Evolutionary conservation across 257 asterid species (phyloP).

Genomic region (Penstemon davidsonii): DNA sequence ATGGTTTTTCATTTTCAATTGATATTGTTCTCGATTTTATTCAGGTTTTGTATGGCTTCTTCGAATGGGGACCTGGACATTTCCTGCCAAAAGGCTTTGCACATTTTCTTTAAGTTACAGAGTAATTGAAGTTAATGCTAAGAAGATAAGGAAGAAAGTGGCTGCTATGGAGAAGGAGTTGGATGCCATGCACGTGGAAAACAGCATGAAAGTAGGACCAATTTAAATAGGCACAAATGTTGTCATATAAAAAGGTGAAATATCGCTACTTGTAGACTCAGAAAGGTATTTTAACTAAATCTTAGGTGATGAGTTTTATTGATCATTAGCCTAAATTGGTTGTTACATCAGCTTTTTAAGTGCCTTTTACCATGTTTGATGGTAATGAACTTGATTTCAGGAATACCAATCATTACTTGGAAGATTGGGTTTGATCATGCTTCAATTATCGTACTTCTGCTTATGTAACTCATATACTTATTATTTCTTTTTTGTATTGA

Average conservation of each 20-base stretch:
- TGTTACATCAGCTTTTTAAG: background rate
- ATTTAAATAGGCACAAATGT: background rate
- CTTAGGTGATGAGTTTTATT: background rate
- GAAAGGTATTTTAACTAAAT: background rate
- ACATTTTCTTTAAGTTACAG: too few relatives aligned
- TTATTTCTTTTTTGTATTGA: conserved; percentile 11
- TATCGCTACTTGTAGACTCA: background rate
- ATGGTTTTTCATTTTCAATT: too few relatives aligned
- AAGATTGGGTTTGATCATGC: background rate
- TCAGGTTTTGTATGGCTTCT: too few relatives aligned
- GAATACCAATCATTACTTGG: background rate
- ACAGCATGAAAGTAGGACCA: too few relatives aligned
- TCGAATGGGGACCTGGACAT: too few relatives aligned
- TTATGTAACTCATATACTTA: conserved; percentile 3
- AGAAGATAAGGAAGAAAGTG: too few relatives aligned
- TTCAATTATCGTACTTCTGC: too few relatives aligned
- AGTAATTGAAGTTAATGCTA: too few relatives aligned
- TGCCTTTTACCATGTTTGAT: conserved; percentile 14
- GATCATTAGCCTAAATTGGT: conserved; percentile 3
- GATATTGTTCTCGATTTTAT: too few relatives aligned
- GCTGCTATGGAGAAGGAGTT: too few relatives aligned
- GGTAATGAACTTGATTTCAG: conserved; percentile 5
- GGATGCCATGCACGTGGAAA: too few relatives aligned
- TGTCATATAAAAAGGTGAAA: background rate
- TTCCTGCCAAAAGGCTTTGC: too few relatives aligned